Base-by-base conservation (phyloP, 176 grass and related monocot species). In the Neostapfia colusana region DNA sequence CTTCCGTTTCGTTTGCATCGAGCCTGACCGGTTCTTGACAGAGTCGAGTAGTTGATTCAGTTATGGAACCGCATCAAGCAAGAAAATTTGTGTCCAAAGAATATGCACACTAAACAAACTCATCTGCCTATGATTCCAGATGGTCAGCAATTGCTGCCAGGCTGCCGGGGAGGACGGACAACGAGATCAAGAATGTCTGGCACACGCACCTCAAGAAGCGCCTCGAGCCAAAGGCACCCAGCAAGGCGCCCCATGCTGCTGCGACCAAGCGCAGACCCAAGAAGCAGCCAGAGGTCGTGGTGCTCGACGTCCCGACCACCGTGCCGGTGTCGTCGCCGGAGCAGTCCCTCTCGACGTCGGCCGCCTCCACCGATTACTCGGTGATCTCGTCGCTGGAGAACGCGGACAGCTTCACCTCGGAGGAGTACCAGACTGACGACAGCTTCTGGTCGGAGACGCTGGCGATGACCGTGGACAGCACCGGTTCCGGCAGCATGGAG, bases 111-210 rank as follows among this genome's bases (percentile, higher is more conserved):
- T 85, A 46, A 79, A 41, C 56, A 62, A 62, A 43, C 40, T 62
- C 31, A 2, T 48, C 35, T 49, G 2, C 61, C 34, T 31, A 31
- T 31, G 31, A 7, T 72, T 78, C 63, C 59, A 31, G 31, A 31
- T 96, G 93, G 93, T 96, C 93, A 7, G 9, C 76, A 59, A 96
- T 96, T 40, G 89, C 93, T 16, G 89, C 89, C 77, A 89, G 83
- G 59, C 83, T 96, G 60, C 93, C 93, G 23, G 93, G 93, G 6
- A 76, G 93, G 71, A 96, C 93, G 12, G 93, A 96, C 88, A 96
- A 92, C 71, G 93, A 96, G 85, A 96, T 96, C 82, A 96, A 96
- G 82, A 96, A 96, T 50, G 65, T 92, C 2, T 96, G 93, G 93
- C 89, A 96, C 82, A 92, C 93, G n/a, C 65, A 90, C 70, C 72